phyloP scores from a whole-genome alignment of 1,139 yeast species.

The Zygoascus meyerae region DNA sequence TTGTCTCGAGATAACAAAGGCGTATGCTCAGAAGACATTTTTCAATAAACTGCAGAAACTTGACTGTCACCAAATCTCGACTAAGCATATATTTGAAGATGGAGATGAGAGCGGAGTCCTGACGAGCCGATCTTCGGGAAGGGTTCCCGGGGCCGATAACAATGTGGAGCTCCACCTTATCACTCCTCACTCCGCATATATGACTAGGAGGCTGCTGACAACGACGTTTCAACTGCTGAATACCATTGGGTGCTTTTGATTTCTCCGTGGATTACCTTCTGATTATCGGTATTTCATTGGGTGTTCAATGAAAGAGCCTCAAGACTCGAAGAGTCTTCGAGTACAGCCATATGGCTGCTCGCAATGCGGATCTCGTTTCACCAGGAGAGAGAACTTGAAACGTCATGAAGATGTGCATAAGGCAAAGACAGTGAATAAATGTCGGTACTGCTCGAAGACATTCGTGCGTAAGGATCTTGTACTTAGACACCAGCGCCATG shows the following conservation, averaged over 20 bases:
- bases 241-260: too few species aligned
- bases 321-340: conserved; percentile 12
- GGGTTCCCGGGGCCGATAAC: too few species aligned
- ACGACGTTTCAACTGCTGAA: too few species aligned
- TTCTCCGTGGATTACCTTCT: not conserved
- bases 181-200: too few species aligned
- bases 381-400: conserved; percentile 8
- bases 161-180: too few species aligned
- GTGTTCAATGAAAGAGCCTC: not conserved
- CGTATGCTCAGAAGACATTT: not conserved
- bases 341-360: conserved; percentile 4
- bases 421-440: not conserved
- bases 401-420: conserved; percentile 6
- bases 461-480: conserved; percentile 6
- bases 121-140: too few species aligned
- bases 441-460: not conserved
- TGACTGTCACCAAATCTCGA: too few species aligned
- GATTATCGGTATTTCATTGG: not conserved
- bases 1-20: not conserved
- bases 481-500: conserved; percentile 3
- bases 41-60: too few species aligned
- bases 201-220: too few species aligned
- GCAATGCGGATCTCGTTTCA: conserved; percentile 7
- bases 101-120: too few species aligned
- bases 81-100: too few species aligned